Percentiles rank a stretch among this genome's conserved stretches.
Conservation (phyloP, 176 grass and related monocot species). For the Avena insularis region DNA sequence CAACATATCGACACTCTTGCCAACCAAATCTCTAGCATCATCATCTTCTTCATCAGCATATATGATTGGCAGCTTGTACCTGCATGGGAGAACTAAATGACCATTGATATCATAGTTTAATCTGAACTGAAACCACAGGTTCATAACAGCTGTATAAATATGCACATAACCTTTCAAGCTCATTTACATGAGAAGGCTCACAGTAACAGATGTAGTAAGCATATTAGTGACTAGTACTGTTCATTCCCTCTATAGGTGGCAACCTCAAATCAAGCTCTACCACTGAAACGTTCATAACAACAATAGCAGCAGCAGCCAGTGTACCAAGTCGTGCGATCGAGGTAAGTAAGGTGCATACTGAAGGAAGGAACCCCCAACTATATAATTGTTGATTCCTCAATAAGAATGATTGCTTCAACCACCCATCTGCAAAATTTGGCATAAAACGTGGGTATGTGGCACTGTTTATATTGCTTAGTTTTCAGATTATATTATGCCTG, state of each 20-base stretch:
- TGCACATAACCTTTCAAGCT: neutral
- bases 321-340: neutral
- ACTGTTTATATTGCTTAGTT: neutral
- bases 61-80: neutral
- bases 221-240: neutral
- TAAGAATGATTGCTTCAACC: neutral
- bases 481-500: neutral
- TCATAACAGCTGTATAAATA: neutral
- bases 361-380: neutral
- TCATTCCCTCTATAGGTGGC: neutral
- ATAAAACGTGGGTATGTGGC: neutral
- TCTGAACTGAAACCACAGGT: neutral
- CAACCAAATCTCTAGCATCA: neutral
- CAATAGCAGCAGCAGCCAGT: neutral
- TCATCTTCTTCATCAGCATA: neutral
- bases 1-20: neutral
- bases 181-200: neutral
- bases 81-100: neutral
- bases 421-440: neutral
- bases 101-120: neutral
- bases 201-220: neutral
- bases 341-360: neutral
- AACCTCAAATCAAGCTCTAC: neutral
- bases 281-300: neutral
- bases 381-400: neutral